A percentile compares a stretch with the other conserved stretches of the same genome.
phyloP scores from a whole-genome alignment of 805 yeast species.

The Starmerella vitae region DNA sequence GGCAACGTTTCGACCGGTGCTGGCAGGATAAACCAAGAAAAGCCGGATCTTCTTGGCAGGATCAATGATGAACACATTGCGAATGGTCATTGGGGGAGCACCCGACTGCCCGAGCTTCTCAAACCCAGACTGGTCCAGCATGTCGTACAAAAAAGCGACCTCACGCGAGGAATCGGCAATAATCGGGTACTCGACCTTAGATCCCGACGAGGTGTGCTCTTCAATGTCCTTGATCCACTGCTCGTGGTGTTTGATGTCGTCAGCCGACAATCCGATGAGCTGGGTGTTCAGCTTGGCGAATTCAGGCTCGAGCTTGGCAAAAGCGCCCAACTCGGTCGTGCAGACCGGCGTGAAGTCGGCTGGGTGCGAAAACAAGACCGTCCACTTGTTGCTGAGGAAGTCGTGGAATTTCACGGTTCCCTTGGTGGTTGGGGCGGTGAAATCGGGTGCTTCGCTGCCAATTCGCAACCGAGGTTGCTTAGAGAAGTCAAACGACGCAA shows the following conservation, averaged over 20 bases:
- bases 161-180: slow-evolving; percentile 78
- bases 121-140: slow-evolving; percentile 79
- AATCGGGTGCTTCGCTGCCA: slow-evolving; percentile 79
- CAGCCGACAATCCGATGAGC: slow-evolving; percentile 82
- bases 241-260: slow-evolving; percentile 63
- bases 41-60: slow-evolving; percentile 81
- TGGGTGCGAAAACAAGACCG: slow-evolving; percentile 82
- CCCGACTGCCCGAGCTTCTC: slow-evolving; percentile 62
- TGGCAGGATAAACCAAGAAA: slow-evolving; percentile 80
- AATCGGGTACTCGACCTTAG: slow-evolving; percentile 73
- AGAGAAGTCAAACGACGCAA: slow-evolving; percentile 18
- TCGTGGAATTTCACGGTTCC: slow-evolving; percentile 83
- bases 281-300: slow-evolving; percentile 74
- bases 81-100: slow-evolving; percentile 47
- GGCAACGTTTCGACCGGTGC: slow-evolving; percentile 85
- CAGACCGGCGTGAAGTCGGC: slow-evolving; percentile 96
- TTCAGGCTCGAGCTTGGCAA: slow-evolving; percentile 78
- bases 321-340: slow-evolving; percentile 92
- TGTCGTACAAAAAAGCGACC: slow-evolving; percentile 70
- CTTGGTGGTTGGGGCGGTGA: slow-evolving; percentile 64
- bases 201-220: slow-evolving; percentile 55
- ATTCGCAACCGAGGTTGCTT: slow-evolving; percentile 45
- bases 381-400: slow-evolving; percentile 76
- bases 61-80: slow-evolving; percentile 85
- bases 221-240: slow-evolving; percentile 87